Base-by-base conservation (phyloP, 345 rosid species). In the Cardiospermum halicacabum region DNA sequence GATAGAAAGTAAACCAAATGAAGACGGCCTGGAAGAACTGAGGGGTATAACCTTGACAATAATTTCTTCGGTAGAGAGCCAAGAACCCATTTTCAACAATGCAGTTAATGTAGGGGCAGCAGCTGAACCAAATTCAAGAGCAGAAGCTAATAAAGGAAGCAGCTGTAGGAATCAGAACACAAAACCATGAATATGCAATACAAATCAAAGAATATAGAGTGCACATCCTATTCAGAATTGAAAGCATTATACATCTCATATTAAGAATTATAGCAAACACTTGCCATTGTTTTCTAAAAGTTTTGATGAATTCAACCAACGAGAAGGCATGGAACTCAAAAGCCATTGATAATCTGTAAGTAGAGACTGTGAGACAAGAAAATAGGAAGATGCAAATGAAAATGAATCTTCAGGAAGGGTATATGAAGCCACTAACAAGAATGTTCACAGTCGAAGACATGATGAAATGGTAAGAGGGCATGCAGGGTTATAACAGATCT, bases 311-410 rank as follows among this genome's bases (percentile, higher is more conserved):
- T 94, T 94, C 89, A 94, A 74, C 80, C 99, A 90, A 78, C 99
- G 99, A 69, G 96, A 81, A 67, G 99, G 97, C 86, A 72, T 79
- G 76, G 99, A 94, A 80, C 97, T 94, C 77, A 94, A 80, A 48
- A 94, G 91, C 67, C 99, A 89, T 81, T 94, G 99, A 80, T 94
- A 94, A 91, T 94, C 99, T 78, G 95, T 95, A 87, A 94, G 99
- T 82, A 94, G 85, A 74, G 97, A 87, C 99, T 94, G 96, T 56
- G 81, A 78, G 68, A 80, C 77, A 78, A 79, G 68, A 83, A 72
- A 72, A 69, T 62, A 62, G 65, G 80, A 54, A 74, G 69, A 69
- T 75, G 61, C 70, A 77, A 66, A 80, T 58, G 71, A 80, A 77
- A 79, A 67, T 60, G 58, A 79, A 67, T 76, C 68, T 76, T 65